Percentiles rank a stretch among this genome's conserved stretches.
Conservation (phyloP, 805 yeast species). For the Saccharomycopsis sp. region DNA sequence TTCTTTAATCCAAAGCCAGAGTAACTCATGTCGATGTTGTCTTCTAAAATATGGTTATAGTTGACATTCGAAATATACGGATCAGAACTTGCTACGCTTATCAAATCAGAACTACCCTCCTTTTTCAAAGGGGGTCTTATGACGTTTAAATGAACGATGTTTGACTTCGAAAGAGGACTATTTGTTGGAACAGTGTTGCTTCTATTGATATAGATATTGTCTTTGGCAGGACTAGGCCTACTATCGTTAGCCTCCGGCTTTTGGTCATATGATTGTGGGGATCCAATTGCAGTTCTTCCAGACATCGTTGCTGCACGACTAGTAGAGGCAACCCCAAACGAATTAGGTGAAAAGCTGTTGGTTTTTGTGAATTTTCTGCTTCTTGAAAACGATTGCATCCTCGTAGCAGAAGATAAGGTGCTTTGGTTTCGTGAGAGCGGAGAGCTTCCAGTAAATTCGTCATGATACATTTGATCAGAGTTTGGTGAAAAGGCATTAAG, state of each 20-base stretch:
- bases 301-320: not conserved
- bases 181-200: not conserved
- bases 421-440: not conserved
- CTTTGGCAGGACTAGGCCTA: not conserved
- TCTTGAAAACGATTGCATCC: not conserved
- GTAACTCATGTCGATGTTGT: not conserved
- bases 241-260: not conserved
- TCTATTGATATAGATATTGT: not conserved
- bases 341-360: not conserved
- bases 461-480: not conserved
- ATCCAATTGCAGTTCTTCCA: not conserved
- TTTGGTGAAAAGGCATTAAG: not conserved
- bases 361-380: not conserved
- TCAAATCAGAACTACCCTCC: conserved; percentile 10
- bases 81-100: conserved; percentile 16
- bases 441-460: not conserved
- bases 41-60: conserved; percentile 12
- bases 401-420: not conserved
- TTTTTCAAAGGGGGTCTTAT: not conserved
- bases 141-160: not conserved
- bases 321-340: not conserved
- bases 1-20: conserved; percentile 17
- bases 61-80: conserved; percentile 10
- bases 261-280: not conserved
- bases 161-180: not conserved